Evolutionary conservation across 1,139 yeast genomes (phyloP), one percentile per base, ranked within the genome.

Genomic region (Candida pseudoviswanathii): DNA sequence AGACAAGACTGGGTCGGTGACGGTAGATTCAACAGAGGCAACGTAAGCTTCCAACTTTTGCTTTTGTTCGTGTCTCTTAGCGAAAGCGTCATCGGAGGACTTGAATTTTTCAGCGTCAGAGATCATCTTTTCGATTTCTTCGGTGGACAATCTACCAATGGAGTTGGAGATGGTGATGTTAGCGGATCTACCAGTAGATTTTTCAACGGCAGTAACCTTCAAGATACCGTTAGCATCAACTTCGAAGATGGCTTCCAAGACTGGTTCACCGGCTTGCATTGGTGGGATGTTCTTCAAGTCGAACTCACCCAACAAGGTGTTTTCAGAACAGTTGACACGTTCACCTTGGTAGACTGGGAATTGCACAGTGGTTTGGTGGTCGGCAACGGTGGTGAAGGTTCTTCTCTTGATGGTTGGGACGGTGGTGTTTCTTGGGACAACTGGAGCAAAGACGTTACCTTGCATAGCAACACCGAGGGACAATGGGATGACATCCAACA

Each of bases 321-420:
- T 94, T 82, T 94, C 98, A 65, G 90, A 75, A 85, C 98, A 92
- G 96, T 92, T 94, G 73, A 91, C 97, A 85, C 99, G 96, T 84
- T 94, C 99, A 87, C 99, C 99, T 82, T 94, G 98, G 92, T 92
- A 94, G 60, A 94, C 98, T 78, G 97, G 99, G 97, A 94, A 92
- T 78, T 90, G 96, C 66, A 94, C 99, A 66, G 97, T 90, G 75
- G 98, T 92, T 83, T 94, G 99, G 86, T 90, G 94, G 86, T 94
- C 99, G 72, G 89, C 97, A 72, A 89, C 97, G 70, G 99, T 94
- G 80, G 99, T 92, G 96, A 94, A 94, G 68, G 98, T 94, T 85
- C 97, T 89, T 83, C 97, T 89, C 91, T 94, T 94, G 80, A 92
- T 89, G 77, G 98, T 94, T 79, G 99, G 99, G 64, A 94, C 97